Base-by-base conservation (phyloP, 2,329 filamentous ascomycete genomes). In the Aspergillus melleus region DNA sequence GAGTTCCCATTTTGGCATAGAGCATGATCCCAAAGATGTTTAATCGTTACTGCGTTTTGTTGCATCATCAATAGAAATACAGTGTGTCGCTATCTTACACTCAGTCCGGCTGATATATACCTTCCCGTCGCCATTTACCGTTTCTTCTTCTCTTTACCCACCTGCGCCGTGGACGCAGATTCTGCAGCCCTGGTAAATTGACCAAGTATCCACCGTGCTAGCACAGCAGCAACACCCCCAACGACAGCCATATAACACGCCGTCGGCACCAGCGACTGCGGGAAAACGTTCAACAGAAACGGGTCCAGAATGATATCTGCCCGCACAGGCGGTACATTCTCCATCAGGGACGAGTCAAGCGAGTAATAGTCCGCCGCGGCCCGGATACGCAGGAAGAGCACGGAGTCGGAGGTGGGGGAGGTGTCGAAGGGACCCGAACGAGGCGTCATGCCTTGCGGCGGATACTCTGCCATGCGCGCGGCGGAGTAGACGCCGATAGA, bases 251-350 rank as follows among this genome's bases (percentile, higher is more conserved):
- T 82, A 75, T 92, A 96, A 39, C 77, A 79, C 12, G 85, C 86
- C 1, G 90, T 94, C 20, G 90, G 88, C 22, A 90, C 70, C 16
- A 98, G 80, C 4, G 92, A 96, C 54, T 81, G 82, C 12, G 95
- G 95, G 55, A 98, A 82, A 16, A 92, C 71, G 78, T 96, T 95
- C 70, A 88, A 77, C 46, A 96, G 61, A 71, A 89, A 98, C 0
- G 92, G 92, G 74, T 98, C 95, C 24, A 99, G 85, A 68, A 97
- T 88, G 58, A 89, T 77, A 68, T 99, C 94, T 54, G 89, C 89
- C 55, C 87, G 80, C 4, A 98, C 92, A 0, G 87, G 85, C 2
- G 88, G 88, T 14, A 91, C 89, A 62, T 83, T 70, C 52, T 80
- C 76, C 94, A 98, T 98, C 69, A 96, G 83, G 1, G 83, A 83